A percentile compares a stretch with the other conserved stretches of the same genome.
phyloP scores from a whole-genome alignment of 371 early-diverging fungal species.

The Mucor saturninus region DNA sequence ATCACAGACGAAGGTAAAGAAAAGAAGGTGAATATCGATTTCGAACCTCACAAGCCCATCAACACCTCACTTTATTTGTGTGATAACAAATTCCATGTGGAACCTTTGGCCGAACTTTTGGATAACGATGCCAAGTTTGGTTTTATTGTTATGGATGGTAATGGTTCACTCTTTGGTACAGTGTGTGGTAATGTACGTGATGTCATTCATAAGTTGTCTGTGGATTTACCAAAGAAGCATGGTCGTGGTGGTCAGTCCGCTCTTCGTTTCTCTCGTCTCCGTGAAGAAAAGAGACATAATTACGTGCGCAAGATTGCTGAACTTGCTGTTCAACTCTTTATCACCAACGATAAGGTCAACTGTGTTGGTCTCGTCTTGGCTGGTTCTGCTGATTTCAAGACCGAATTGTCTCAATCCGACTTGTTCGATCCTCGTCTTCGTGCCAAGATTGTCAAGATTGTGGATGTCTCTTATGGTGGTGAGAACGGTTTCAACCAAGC shows the following conservation, averaged over 20 bases:
- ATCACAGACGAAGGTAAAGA: constrained; percentile 99
- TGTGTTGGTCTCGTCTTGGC: constrained; percentile 96
- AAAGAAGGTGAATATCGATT: constrained; percentile 98
- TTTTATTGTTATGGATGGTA: constrained; percentile 99
- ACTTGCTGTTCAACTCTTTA: constrained; percentile 79
- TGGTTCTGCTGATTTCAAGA: constrained; percentile 99
- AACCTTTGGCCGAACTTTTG: constrained; percentile 90
- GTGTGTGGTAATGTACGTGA: constrained; percentile 97
- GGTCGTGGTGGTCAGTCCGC: constrained; percentile 99
- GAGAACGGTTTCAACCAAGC: constrained; percentile 99
- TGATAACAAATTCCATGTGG: constrained; percentile 99
- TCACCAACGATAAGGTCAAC: constrained; percentile 66
- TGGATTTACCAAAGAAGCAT: constrained; percentile 99
- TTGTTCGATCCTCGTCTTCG: constrained; percentile 93
- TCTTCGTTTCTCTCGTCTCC: constrained; percentile 98
- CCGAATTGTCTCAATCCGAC: constrained; percentile 92
- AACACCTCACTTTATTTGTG: constrained; percentile 99
- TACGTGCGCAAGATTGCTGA: constrained; percentile 99
- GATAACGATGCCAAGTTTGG: constrained; percentile 98
- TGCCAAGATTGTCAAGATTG: constrained; percentile 90
- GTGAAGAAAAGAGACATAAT: constrained; percentile 99
- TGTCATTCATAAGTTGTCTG: constrained; percentile 93
- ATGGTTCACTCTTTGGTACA: constrained; percentile 97
- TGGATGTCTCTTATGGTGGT: constrained; percentile 99
- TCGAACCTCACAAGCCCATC: constrained; percentile 99